Base-by-base conservation (phyloP, 1,139 yeast species). In the Debaryomycetaceae sp. region DNA sequence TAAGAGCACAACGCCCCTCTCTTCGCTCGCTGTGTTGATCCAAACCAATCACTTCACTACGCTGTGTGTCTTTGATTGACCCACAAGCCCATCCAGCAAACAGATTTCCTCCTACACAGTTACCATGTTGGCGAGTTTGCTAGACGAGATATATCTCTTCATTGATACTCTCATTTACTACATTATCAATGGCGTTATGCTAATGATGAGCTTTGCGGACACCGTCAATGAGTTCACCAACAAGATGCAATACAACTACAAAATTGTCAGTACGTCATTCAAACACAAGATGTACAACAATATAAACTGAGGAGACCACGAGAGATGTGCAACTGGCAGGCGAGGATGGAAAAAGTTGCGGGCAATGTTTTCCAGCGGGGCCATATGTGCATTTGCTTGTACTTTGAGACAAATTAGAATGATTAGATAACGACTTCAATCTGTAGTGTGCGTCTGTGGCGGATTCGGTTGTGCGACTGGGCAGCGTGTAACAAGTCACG, bases 271-370 rank as follows among this genome's bases (percentile, higher is more conserved):
- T 27, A 38, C 52, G 11, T 48, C 58, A 18, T 45, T 57, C 36
- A 49, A 49, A 35, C 58, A 55, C 38, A 54, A 54, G 42, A 46
- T 58, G 43, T 48, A 51, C 41, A 51, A 54, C 29, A 56, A 58
- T 32, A 58, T 58, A 27, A 58, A 58, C 36, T 58, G 38, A 31
- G 17, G 15, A 15, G 18, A 11, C 13, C 7, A 13, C 34, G 4
- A 25, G 24, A 15, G 14, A 26, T 10, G 9, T 19, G 21, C 21
- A 19, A n/a, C n/a, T n/a, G n/a, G n/a, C n/a, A n/a, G n/a, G n/a
- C n/a, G n/a, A n/a, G n/a, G n/a, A n/a, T n/a, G n/a, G n/a, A n/a
- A n/a, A n/a, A 15, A 10, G 28, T 25, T 25, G 28, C 28, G 5
- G 28, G 28, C 28, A 15, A 25, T 23, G 5, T n/a, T n/a, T n/a